Evolutionary conservation across 2,329 filamentous ascomycete genomes (phyloP), one percentile per base, ranked within the genome.

Genomic region (Sporothrix euskadiensis): DNA sequence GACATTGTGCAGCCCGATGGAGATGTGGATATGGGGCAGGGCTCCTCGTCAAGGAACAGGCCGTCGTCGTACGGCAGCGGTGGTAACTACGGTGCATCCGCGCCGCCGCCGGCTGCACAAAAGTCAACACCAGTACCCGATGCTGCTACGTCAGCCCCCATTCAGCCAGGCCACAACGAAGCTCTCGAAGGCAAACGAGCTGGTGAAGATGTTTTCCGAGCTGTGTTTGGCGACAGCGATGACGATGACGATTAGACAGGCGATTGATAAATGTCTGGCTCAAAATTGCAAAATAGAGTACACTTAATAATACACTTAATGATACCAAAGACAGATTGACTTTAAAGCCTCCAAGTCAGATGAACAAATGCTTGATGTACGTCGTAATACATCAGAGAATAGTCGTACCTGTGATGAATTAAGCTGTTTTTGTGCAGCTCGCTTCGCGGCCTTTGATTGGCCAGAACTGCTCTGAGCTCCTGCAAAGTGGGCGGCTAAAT

Each of bases 191-290:
- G 88, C 0, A 85, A 90, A 78, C 87, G 89, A 71, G 92, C 94
- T 0, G 90, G 91, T 19, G 93, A 94, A 68, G 92, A 92, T 59
- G 90, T 98, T 0, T 94, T 98, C 78, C 93, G 89, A 77, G 93
- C 94, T n/a, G 94, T 98, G 41, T 98, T 98, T 86, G 95, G 94
- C 6, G 93, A 94, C 80, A 92, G 92, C 78, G 91, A 92, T 76
- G 92, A 93, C 77, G 91, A 93, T 14, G 79, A 80, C 3, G 77
- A 76, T 8, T 71, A 74, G 39, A 47, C 72, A 9, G 71, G n/a
- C 3, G n/a, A 7, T 22, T 71, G 65, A 10, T n/a, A 54, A 3
- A 69, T 52, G 26, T 4, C 26, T 22, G 0, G 12, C 6, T 56
- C 7, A 30, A 52, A 32, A 54, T 39, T 49, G 44, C 35, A 69